Base-by-base conservation (phyloP, 164 flowering plant genomes). In the Tetracentron sinense region DNA sequence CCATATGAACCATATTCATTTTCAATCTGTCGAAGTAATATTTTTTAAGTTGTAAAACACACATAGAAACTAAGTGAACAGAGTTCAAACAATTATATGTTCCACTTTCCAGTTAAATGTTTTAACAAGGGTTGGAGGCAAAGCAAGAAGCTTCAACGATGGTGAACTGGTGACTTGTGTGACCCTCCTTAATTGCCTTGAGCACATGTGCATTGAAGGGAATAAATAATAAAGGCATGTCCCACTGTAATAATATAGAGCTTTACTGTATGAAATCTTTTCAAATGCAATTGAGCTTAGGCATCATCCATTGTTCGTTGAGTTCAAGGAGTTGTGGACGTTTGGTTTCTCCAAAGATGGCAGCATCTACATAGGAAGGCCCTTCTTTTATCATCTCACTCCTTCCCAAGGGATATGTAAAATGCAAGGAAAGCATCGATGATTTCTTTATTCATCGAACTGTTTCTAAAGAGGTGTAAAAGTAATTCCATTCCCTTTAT, bases 1-100 rank as follows among this genome's bases (percentile, higher is more conserved):
- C 93, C 97, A 75, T 82, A 94, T 61, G 98, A 94, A 62, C 98
- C 97, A 77, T 70, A 94, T 67, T 94, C 98, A 83, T 94, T 94
- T 76, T 94, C 98, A 58, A 94, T 80, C 98, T 94, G 93, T 60
- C 63, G 64, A 67, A 65, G n/a, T 7, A 48, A 38, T 20, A 6
- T 49, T 47, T 17, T 11, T 23, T 54, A 35, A 48, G 22, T 30
- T 19, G 11, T 56, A 29, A 31, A 11, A 1, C 23, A 21, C 12
- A 54, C n/a, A 19, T 15, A 7, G 1, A 51, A 22, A 50, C 29
- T 12, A 23, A 0, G 27, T 14, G 21, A 53, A 27, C 0, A 16
- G 29, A 25, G 7, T 23, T 22, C 16, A 51, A 23, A 23, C 3
- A 3, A n/a, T 26, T 53, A 10, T n/a, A n/a, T n/a, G n/a, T n/a